Evolutionary conservation across 805 yeast species (phyloP).

Genomic region (Grigorovia transvaalensis): DNA sequence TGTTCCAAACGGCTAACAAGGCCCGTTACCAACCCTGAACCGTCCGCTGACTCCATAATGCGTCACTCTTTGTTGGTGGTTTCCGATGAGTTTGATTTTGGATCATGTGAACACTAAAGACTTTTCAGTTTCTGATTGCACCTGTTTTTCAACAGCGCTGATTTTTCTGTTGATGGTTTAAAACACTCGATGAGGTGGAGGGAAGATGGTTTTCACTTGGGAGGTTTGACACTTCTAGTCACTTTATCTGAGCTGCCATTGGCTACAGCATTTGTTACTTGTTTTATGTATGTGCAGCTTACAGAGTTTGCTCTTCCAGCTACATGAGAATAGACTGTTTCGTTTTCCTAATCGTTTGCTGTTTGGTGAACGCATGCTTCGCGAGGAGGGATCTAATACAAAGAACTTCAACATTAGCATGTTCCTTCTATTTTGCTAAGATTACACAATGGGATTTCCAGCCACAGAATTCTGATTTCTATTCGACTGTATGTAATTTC

Average conservation of each 20-base stretch:
- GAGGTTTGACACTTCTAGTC: too few species aligned
- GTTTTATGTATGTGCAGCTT: too few species aligned
- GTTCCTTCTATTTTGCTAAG: conserved; percentile 12
- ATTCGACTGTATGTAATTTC: conserved; percentile 13
- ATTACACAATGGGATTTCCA: conserved; percentile 11
- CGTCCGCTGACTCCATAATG: background rate
- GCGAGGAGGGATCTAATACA: conserved; percentile 11
- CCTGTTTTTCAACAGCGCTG: background rate
- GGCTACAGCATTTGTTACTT: too few species aligned
- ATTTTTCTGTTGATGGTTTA: background rate
- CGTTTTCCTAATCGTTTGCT: background rate
- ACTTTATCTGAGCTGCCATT: too few species aligned
- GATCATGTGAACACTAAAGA: background rate
- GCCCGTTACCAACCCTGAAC: background rate
- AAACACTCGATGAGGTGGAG: too few species aligned
- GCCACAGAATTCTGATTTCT: conserved; percentile 5
- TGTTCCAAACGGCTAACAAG: background rate
- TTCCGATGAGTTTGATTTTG: background rate
- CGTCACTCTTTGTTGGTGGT: background rate
- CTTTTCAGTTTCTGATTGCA: background rate
- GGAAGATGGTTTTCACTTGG: too few species aligned
- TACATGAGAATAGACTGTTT: background rate
- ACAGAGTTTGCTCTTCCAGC: too few species aligned
- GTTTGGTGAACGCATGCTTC: background rate
- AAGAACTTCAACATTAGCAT: conserved; percentile 12